Conservation (phyloP, 108 stramenopile species). For the Stephanodiscus minutulus region DNA sequence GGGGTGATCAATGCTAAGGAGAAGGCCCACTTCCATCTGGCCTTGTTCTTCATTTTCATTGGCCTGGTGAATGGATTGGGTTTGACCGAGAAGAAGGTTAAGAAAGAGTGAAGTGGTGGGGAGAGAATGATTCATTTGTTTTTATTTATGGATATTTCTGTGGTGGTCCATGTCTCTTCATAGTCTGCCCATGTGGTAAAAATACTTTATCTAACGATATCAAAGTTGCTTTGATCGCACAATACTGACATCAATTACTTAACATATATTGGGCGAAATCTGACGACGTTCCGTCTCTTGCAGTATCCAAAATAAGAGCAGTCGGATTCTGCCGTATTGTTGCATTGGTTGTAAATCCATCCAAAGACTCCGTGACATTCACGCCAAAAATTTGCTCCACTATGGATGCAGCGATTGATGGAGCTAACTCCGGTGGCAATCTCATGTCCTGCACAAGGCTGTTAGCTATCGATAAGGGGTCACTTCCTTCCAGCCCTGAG, state of each 20-base stretch:
- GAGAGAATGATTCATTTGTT: neutral
- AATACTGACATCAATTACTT: constrained; percentile 14
- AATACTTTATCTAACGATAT: neutral
- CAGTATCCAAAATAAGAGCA: constrained; percentile 34
- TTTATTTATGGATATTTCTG: neutral
- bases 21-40: constrained; percentile 77
- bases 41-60: constrained; percentile 72
- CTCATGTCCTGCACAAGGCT: constrained; percentile 68
- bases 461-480: constrained; percentile 57
- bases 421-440: constrained; percentile 63
- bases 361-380: constrained; percentile 25
- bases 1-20: constrained; percentile 62
- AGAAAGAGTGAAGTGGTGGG: constrained; percentile 30
- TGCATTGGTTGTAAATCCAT: constrained; percentile 10
- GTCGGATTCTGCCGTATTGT: constrained; percentile 17
- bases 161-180: too few relatives aligned
- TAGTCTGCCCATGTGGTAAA: neutral
- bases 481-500: constrained; percentile 38
- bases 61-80: constrained; percentile 47
- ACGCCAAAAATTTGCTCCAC: constrained; percentile 67
- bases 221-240: neutral
- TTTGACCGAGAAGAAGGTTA: constrained; percentile 32
- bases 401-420: constrained; percentile 59
- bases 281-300: constrained; percentile 23
- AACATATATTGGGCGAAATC: constrained; percentile 36